Percentiles rank a stretch among this genome's conserved stretches.
Evolutionary conservation across 768 basidiomycete genomes (phyloP).

Genomic region (Piloderma croceum): DNA sequence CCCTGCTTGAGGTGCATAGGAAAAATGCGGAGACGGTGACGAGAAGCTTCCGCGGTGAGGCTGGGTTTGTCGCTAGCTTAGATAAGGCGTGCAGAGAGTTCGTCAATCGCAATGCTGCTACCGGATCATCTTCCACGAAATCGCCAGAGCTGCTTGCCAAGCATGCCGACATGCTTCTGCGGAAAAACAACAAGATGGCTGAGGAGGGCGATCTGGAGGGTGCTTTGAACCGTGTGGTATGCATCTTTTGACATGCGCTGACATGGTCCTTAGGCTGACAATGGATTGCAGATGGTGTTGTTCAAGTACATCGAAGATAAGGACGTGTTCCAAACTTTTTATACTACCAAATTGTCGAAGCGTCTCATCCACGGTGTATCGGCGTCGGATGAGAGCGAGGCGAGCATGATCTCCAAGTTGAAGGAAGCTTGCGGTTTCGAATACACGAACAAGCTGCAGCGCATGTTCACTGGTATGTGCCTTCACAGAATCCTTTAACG

Average conservation of each 20-base stretch:
- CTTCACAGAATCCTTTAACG: conserved; percentile 20
- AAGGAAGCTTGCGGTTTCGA: conserved; percentile 97
- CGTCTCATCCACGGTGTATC: conserved; percentile 89
- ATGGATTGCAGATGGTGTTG: conserved; percentile 73
- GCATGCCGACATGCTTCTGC: conserved; percentile 81
- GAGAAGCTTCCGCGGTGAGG: conserved; percentile 86
- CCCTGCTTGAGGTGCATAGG: conserved; percentile 82
- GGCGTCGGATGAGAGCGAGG: conserved; percentile 93
- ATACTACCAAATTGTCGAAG: conserved; percentile 88
- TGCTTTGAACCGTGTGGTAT: conserved; percentile 83
- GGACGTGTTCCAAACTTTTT: conserved; percentile 98
- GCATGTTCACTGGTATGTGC: conserved; percentile 89
- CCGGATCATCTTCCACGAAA: conserved; percentile 78
- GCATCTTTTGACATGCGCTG: conserved; percentile 17
- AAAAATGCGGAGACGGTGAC: conserved; percentile 88
- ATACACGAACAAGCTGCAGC: conserved; percentile 91
- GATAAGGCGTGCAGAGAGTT: conserved; percentile 95
- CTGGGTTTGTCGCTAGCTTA: conserved; percentile 87
- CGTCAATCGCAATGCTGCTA: conserved; percentile 89
- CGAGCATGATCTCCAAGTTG: conserved; percentile 96
- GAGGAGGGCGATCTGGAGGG: conserved; percentile 90
- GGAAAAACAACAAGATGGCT: conserved; percentile 93
- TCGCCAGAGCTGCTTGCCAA: conserved; percentile 91
- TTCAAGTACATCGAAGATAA: conserved; percentile 99
- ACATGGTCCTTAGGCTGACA: conserved; percentile 14